phyloP scores from a whole-genome alignment of 2,329 filamentous ascomycete genomes.

The Fusarium nematophilum region DNA sequence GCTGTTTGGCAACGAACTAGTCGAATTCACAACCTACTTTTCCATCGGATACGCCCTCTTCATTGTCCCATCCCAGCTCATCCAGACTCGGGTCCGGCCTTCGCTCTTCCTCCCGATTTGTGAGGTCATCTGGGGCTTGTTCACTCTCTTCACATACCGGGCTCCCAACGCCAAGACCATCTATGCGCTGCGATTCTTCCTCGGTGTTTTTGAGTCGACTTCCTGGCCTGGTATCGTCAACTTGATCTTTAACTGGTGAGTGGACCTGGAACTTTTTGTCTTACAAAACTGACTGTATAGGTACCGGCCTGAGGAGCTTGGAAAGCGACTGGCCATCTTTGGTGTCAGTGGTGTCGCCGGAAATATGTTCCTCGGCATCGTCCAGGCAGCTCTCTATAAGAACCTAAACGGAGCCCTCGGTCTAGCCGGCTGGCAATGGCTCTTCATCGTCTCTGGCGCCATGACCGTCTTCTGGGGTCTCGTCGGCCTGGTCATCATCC shows the following conservation, averaged over 20 bases:
- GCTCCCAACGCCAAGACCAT: slow-evolving; percentile 31
- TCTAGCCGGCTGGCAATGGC: slow-evolving; percentile 40
- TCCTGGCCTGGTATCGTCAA: slow-evolving; percentile 40
- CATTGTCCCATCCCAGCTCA: slow-evolving; percentile 36
- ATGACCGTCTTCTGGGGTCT: slow-evolving; percentile 40
- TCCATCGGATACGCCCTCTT: slow-evolving; percentile 40
- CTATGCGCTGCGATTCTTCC: slow-evolving; percentile 34
- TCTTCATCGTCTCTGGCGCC: slow-evolving; percentile 34
- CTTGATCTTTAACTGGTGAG: slow-evolving; percentile 39
- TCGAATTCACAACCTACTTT: slow-evolving; percentile 41
- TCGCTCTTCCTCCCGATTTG: slow-evolving; percentile 36
- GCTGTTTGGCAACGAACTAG: slow-evolving; percentile 33
- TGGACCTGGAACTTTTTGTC: no score
- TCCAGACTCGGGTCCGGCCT: slow-evolving; percentile 37
- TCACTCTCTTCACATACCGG: slow-evolving; percentile 34
- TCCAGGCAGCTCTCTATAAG: slow-evolving; percentile 34
- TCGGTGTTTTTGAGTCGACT: slow-evolving; percentile 38
- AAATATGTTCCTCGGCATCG: slow-evolving; percentile 41
- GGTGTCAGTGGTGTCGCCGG: slow-evolving; percentile 39
- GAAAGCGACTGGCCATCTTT: slow-evolving; percentile 39
- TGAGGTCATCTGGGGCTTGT: slow-evolving; percentile 37
- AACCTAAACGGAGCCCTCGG: slow-evolving; percentile 36
- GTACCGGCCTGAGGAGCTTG: slow-evolving; percentile 36
- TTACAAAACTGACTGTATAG: no score
- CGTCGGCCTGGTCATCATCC: slow-evolving; percentile 32